Percentiles rank a stretch among this genome's conserved stretches.
phyloP scores from a whole-genome alignment of 305 asterid genomes.

The Rubia peregrina region DNA sequence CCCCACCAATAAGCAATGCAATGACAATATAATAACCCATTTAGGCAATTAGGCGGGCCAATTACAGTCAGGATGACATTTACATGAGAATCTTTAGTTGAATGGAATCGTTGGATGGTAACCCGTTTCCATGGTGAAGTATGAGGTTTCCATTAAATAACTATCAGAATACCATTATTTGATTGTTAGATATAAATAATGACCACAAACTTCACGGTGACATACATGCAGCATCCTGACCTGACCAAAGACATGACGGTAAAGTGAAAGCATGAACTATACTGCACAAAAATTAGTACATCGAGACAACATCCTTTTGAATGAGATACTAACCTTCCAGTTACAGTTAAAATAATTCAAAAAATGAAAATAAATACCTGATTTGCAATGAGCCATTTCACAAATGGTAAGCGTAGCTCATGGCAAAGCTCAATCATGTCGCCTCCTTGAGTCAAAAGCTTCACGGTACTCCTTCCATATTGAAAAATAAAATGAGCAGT shows the following conservation, averaged over 20 bases:
- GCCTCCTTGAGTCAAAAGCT: conserved; percentile 83
- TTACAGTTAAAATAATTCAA: not conserved
- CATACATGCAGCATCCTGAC: not conserved
- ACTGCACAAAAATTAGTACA: not conserved
- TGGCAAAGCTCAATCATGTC: conserved; percentile 89
- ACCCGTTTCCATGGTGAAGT: not conserved
- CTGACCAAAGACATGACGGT: not conserved
- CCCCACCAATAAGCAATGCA: not conserved
- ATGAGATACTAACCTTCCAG: not conserved
- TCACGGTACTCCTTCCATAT: conserved; percentile 56
- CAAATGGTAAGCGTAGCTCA: conserved; percentile 86
- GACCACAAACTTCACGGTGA: not conserved
- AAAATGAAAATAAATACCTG: conserved; percentile 41
- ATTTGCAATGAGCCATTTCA: conserved; percentile 60
- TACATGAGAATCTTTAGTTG: not conserved
- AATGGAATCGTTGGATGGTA: not conserved
- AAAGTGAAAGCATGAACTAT: not conserved
- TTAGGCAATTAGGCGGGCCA: not conserved
- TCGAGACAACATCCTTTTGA: not conserved
- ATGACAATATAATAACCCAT: not conserved
- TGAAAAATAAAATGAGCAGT: conserved; percentile 14
- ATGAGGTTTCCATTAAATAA: not conserved
- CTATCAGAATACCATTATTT: not conserved
- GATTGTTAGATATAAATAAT: not conserved
- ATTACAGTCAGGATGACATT: not conserved